phyloP scores from a whole-genome alignment of 352 stramenopile species.

The Pythium periplocum region DNA sequence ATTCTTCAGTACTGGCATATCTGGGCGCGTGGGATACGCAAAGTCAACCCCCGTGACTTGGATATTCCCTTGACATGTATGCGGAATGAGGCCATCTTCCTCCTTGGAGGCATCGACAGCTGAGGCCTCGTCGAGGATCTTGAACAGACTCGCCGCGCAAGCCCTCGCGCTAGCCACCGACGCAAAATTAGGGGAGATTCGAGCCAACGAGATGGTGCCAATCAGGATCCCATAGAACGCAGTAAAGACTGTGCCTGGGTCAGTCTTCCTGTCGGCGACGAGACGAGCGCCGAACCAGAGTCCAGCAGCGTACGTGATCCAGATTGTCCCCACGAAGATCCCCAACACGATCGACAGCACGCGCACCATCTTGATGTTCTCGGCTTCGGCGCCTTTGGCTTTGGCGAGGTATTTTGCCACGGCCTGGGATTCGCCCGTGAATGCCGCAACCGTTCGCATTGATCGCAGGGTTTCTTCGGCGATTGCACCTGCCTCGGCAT shows the following conservation, averaged over 20 bases:
- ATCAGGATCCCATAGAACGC: conserved; percentile 34
- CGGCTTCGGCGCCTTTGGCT: conserved; percentile 13
- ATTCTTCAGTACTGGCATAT: conserved; percentile 8
- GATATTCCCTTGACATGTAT: conserved; percentile 8
- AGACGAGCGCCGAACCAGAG: conserved; percentile 30
- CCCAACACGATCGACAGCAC: conserved; percentile 18
- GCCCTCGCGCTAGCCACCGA: conserved; percentile 16
- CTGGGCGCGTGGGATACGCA: conserved; percentile 16
- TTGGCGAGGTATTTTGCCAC: conserved; percentile 11
- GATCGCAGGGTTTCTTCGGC: conserved; percentile 18
- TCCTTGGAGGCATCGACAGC: conserved; percentile 6
- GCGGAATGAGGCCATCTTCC: conserved; percentile 7
- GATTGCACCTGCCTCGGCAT: conserved; percentile 20
- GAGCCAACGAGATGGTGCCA: conserved; percentile 27
- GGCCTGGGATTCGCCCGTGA: conserved; percentile 36
- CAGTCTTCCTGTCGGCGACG: conserved; percentile 16
- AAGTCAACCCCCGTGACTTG: conserved; percentile 14
- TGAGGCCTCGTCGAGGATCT: conserved; percentile 12
- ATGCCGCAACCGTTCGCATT: conserved; percentile 7
- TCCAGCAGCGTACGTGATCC: conserved; percentile 19
- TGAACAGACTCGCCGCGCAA: conserved; percentile 9
- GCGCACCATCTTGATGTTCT: conserved; percentile 20
- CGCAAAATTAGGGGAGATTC: conserved; percentile 27
- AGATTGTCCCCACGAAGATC: conserved; percentile 20
- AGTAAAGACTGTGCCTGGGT: conserved; percentile 22